These are phyloP conservation scores for Tilletia walkeri DNA, from an alignment of 1,284 basidiomycete species.

Conservation along the genomic window DNA sequence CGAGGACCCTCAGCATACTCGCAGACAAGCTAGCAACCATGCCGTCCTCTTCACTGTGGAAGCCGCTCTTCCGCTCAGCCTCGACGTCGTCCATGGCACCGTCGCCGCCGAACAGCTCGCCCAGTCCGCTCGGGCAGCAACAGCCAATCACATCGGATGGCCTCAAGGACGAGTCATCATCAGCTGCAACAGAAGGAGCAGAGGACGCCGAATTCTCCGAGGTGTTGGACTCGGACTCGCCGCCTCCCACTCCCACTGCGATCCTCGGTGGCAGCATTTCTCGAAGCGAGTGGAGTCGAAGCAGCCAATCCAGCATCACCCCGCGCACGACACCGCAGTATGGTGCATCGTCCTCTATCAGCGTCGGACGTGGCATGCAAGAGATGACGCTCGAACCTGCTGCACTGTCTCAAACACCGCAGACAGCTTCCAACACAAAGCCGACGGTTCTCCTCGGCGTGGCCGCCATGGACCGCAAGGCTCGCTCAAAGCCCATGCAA, in stretches of 20 bases:
- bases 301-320: conserved; percentile 4
- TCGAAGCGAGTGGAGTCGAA: background rate
- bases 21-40: background rate
- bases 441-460: conserved; percentile 38
- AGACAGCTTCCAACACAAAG: background rate
- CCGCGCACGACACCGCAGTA: background rate
- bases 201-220: background rate
- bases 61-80: conserved; percentile 14
- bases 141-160: background rate
- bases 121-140: conserved; percentile 14
- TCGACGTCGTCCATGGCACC: background rate
- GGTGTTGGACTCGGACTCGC: background rate
- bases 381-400: background rate
- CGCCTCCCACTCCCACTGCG: conserved; percentile 1
- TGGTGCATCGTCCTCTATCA: background rate
- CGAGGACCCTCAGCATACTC: too few species aligned
- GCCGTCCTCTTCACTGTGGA: background rate
- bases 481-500: conserved; percentile 55
- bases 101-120: background rate
- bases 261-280: background rate
- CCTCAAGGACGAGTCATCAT: background rate
- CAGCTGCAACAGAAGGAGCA: background rate
- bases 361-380: background rate
- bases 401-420: background rate
- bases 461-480: conserved; percentile 55